Evolutionary conservation across 805 yeast genomes (phyloP).

Genomic region (Saccharomycopsis olivae): DNA sequence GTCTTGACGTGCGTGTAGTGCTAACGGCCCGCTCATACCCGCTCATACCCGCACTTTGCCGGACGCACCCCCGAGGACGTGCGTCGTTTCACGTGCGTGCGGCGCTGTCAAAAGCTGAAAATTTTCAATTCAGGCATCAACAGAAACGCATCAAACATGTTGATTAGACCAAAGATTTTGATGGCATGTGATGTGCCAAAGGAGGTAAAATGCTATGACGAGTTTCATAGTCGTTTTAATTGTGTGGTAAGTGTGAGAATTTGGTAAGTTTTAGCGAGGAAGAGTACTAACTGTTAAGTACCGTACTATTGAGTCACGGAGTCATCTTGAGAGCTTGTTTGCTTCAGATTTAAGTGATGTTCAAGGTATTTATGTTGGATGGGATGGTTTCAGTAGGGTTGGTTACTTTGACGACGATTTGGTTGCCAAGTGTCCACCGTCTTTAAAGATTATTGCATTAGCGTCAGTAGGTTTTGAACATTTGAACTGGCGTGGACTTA

Average conservation of each 20-base stretch:
- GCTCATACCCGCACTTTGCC: too few species aligned
- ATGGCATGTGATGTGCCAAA: conserved; percentile 8
- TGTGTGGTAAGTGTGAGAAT: neutral
- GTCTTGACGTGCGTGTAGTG: too few species aligned
- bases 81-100: too few species aligned
- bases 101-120: too few species aligned
- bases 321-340: conserved; percentile 29
- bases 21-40: too few species aligned
- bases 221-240: conserved; percentile 7
- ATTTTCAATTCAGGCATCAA: too few species aligned
- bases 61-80: too few species aligned
- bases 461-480: conserved; percentile 52
- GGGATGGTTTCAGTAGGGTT: conserved; percentile 36
- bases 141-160: too few species aligned
- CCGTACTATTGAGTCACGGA: neutral
- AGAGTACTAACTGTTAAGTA: neutral
- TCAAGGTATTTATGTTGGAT: conserved; percentile 48
- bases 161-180: conserved; percentile 10
- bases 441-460: conserved; percentile 37
- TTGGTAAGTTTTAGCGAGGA: neutral
- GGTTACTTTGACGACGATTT: conserved; percentile 41
- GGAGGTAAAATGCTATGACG: conserved; percentile 2
- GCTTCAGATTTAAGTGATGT: conserved; percentile 27
- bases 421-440: conserved; percentile 33
- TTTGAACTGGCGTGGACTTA: conserved; percentile 34